Conservation (phyloP, 805 yeast genomes). For the Helenozyma rhizophorensis region DNA sequence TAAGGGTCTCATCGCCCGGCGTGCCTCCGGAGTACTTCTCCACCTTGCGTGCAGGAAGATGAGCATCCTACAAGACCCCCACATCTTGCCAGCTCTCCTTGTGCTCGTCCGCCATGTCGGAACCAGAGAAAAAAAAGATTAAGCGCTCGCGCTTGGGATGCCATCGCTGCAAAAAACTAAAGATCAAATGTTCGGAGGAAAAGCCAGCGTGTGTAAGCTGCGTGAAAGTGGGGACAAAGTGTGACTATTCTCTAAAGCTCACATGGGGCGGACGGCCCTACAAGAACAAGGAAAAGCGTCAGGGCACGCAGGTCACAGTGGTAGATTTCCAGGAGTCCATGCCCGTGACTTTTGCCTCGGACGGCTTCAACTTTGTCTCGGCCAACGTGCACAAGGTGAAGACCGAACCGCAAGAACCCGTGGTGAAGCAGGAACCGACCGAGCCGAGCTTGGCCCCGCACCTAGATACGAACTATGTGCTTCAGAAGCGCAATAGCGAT, state of each 20-base stretch:
- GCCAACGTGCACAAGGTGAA: neutral
- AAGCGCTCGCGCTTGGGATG: conserved; percentile 57
- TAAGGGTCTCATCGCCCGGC: too few relatives aligned
- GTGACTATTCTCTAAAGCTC: conserved; percentile 62
- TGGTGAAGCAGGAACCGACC: conserved; percentile 4
- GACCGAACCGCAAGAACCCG: neutral
- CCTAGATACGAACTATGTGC: conserved; percentile 23
- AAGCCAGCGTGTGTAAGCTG: conserved; percentile 64
- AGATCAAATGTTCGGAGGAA: conserved; percentile 65
- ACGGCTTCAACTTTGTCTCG: neutral
- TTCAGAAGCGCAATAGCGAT: conserved; percentile 24
- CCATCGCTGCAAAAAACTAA: conserved; percentile 54
- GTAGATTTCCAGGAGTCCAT: neutral
- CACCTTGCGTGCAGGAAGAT: too few relatives aligned
- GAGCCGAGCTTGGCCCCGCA: conserved; percentile 22
- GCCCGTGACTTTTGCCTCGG: too few relatives aligned
- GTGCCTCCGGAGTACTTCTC: too few relatives aligned
- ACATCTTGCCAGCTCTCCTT: too few relatives aligned
- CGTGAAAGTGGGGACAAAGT: conserved; percentile 36
- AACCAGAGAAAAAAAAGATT: conserved; percentile 16
- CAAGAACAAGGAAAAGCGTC: conserved; percentile 38
- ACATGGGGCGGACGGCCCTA: conserved; percentile 77
- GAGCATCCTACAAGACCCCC: too few relatives aligned
- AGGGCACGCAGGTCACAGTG: conserved; percentile 3
- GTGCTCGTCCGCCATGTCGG: neutral